A percentile compares a stretch with the other conserved stretches of the same genome.
Conservation (phyloP, 179 eudicot species). For the Beta macrorhiza region DNA sequence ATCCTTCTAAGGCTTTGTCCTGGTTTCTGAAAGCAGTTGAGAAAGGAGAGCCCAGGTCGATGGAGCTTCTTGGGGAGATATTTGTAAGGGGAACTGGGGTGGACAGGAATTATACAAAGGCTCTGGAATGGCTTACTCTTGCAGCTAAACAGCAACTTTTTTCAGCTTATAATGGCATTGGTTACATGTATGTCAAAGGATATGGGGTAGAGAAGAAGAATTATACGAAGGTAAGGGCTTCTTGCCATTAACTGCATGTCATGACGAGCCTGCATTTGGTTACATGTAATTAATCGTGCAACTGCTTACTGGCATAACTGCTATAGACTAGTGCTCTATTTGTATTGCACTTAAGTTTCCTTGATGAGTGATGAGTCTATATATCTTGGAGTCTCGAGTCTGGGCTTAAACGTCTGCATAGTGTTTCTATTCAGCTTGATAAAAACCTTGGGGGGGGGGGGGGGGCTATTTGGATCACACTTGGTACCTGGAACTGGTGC, state of each 20-base stretch:
- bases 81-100: slow-evolving; percentile 91
- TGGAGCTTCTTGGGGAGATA: slow-evolving; percentile 97
- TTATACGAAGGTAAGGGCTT: slow-evolving; percentile 62
- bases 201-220: slow-evolving; percentile 91
- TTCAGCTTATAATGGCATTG: slow-evolving; percentile 96
- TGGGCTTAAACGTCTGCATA: not conserved
- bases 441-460: not conserved
- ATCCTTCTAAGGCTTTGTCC: slow-evolving; percentile 67
- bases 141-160: slow-evolving; percentile 80
- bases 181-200: slow-evolving; percentile 90
- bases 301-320: not conserved
- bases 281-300: not conserved
- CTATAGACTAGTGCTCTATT: not conserved
- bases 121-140: slow-evolving; percentile 80
- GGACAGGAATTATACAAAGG: slow-evolving; percentile 78
- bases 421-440: not conserved
- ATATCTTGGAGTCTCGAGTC: not conserved
- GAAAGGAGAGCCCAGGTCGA: slow-evolving; percentile 87
- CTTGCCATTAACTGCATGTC: not conserved
- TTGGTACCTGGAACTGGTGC: not conserved
- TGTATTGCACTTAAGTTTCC: not conserved
- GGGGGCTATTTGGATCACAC: not conserved
- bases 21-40: slow-evolving; percentile 93
- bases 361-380: not conserved
- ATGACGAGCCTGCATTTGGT: not conserved